Base-by-base conservation (phyloP, 495 filamentous ascomycete species). In the Penicillium macrosclerotiorum region DNA sequence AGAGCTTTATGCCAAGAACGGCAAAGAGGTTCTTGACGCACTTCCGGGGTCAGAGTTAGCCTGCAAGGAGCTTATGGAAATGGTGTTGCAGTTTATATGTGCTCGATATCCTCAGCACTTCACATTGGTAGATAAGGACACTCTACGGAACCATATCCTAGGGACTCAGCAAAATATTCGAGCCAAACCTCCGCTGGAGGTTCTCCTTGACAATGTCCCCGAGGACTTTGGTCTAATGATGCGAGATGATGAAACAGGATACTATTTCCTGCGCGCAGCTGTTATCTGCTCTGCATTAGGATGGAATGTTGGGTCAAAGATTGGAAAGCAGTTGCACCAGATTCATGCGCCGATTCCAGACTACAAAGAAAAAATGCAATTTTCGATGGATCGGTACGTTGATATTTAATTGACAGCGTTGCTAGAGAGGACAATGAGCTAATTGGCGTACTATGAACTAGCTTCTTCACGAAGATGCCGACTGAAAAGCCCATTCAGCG, bases 51-150 rank as follows among this genome's bases (percentile, higher is more conserved):
- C 85, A 2, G 88, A 94, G 55, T 67, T 93, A 1, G 89, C 81
- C 3, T 88, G 84, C 62, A 93, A 90, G 56, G 90, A 96, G 59
- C 67, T 93, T 13, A 94, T 95, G 90, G 90, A 96, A 63, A 88
- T 91, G 81, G 77, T 76, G 5, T 52, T 96, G 9, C 86, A 92
- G 50, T 95, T 91, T 55, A 64, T 90, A 20, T 85, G 80, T 49
- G 75, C 82, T 17, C 79, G 90, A 0, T 96, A 95, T 54, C 90
- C 90, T 4, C 80, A 82, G 19, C 83, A 86, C 60, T 96, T 96
- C 64, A 71, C 72, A 0, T 64, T 96, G 0, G 55, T 60, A 4
- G 78, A 83, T 49, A 77, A 79, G 4, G 74, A 74, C 22, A 62
- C 81, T 20, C 78, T 96, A 41, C 71, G 82, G 45, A 96, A 96